Evolutionary conservation across 2,329 filamentous ascomycete genomes (phyloP), one percentile per base, ranked within the genome.

Genomic region (Pezicula radicicola): DNA sequence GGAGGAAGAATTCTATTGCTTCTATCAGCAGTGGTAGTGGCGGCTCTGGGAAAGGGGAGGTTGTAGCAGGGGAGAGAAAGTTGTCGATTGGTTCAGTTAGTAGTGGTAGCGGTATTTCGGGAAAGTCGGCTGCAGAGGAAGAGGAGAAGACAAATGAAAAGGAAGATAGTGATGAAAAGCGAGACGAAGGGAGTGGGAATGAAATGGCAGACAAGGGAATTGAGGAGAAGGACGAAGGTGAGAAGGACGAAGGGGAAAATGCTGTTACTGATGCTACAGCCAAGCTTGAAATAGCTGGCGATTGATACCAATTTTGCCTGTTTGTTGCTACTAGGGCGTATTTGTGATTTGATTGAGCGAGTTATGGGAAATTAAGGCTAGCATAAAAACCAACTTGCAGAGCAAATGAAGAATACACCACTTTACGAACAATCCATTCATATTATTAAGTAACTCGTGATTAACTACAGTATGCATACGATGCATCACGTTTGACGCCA

Each of bases 1-100:
- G 50, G 21, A 54, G 61, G 41, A 63, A 65, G 44, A 39, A 35
- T 8, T 62, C 58, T 16, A 45, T 60, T 25, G 60, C 28, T 30
- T 30, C 28, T 30, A 9, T 30, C 10, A 30, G 52, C 3, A 63
- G 60, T 52, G 46, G 45, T 44, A 60, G 60, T 47, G 60, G 60
- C 45, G 60, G 60, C 39, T 49, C 55, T 12, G 49, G 39, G 2
- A 41, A 28, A 25, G 50, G 37, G 18, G 48, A 15, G 30, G 6
- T 25, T 40, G 39, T 18, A 4, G 27, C 39, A 15, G 18, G 33
- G 19, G 52, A 53, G 48, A 56, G 2, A 48, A 53, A n/a, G 55
- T 52, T 3, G 46, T 52, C 13, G 45, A 54, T 27, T 21, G 30
- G 45, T 16, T 39, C 35, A n/a, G 45, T 25, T 9, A 45, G 42